These are phyloP conservation scores for Lophium mytilinum DNA, from an alignment of 495 filamentous ascomycete genomes.

Conservation along the genomic window DNA sequence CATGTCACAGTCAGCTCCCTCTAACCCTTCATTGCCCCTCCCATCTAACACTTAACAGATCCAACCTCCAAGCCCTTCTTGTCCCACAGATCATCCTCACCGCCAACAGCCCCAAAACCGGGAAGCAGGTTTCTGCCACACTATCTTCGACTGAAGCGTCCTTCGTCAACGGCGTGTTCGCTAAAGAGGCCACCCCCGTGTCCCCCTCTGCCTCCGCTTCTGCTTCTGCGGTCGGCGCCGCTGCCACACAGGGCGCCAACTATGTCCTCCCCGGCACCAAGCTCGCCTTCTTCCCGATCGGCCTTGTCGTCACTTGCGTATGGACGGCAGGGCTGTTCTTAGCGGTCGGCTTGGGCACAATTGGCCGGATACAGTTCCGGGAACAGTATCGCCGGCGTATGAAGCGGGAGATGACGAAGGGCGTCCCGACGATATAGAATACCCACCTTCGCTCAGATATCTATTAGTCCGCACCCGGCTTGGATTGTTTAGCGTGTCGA, in stretches of 20 bases:
- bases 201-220: constrained; percentile 31
- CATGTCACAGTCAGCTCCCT: constrained; percentile 26
- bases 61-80: constrained; percentile 49
- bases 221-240: constrained; percentile 16
- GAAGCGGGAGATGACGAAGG: constrained; percentile 19
- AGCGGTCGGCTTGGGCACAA: constrained; percentile 54
- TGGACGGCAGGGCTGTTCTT: constrained; percentile 51
- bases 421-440: constrained; percentile 16
- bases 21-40: background rate
- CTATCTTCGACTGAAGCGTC: constrained; percentile 57
- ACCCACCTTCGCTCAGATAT: background rate
- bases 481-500: background rate
- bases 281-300: constrained; percentile 60
- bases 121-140: constrained; percentile 45
- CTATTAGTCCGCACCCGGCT: background rate
- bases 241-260: constrained; percentile 21
- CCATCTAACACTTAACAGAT: constrained; percentile 17
- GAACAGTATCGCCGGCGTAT: constrained; percentile 51
- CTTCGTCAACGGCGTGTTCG: constrained; percentile 63
- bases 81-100: constrained; percentile 55
- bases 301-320: constrained; percentile 53
- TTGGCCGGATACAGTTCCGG: constrained; percentile 54
- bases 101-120: constrained; percentile 36
- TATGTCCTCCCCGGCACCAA: constrained; percentile 61
- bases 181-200: constrained; percentile 39